Base-by-base conservation (phyloP, 306 rosid species). In the Vigna hirtella region DNA sequence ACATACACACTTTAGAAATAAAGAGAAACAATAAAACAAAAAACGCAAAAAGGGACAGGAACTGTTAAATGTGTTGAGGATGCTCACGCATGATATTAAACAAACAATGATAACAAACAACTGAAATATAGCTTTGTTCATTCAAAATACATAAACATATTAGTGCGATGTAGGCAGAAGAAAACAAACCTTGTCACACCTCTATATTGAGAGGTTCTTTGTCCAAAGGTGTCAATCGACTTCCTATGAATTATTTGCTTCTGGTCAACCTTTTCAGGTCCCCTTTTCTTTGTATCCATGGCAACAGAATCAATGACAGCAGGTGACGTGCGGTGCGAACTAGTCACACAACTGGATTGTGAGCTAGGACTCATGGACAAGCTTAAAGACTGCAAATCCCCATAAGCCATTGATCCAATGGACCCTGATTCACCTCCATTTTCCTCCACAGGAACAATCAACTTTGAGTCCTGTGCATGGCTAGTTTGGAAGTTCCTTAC, bases 191-290 rank as follows among this genome's bases (percentile, higher is more conserved):
- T 93, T 85, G 98, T 93, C 62, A 93, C 97, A 73, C 98, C 98
- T 78, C 97, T 86, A 64, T 90, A 93, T 48, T 91, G 98, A 1
- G 98, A 93, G 30, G 98, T 93, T 85, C 97, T 89, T 79, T 93
- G 98, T 7, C 98, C 98, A 86, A 93, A 93, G 17, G 96, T 91
- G 51, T 93, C 97, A 36, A 91, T 83, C 51, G 98, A 93, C 87
- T 93, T 93, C 87, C 98, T 85, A 66, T 88, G 97, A 86, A 87
- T 89, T 79, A 89, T 89, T 72, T 83, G 89, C 85, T 91, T 93
- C 47, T 87, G 91, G 18, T 90, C 93, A 68, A 79, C 66, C 74
- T 87, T 90, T 73, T 85, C 90, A 80, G 79, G 78, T 36, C 90
- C 92, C 79, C 93, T 88, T 85, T 91, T 93, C 88, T 93, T 93